Evolutionary conservation across 306 rosid genomes (phyloP), one percentile per base, ranked within the genome.

Genomic region (Cyclanthera cordifolia): DNA sequence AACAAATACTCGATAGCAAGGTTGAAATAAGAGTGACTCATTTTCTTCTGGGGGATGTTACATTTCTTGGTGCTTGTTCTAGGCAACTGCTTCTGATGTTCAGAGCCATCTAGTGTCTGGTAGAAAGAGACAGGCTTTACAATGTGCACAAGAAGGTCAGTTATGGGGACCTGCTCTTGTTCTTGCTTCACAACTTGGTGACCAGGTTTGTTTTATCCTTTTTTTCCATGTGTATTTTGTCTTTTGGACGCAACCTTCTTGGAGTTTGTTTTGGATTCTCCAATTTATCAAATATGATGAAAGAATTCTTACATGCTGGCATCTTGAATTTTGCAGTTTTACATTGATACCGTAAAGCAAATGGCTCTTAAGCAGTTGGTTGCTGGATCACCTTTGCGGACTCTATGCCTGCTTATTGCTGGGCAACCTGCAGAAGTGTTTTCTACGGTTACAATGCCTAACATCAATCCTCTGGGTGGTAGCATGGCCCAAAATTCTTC

Each of bases 111-210:
- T 91, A 67, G 90, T 90, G 52, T 86, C 91, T 74, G 96, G 99
- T 24, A 86, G 87, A 80, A 93, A 86, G 86, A 86, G 48, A 81
- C 96, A 93, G 75, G 99, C 96, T 74, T 76, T 93, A 67, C 91
- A 85, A 67, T 82, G 70, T 76, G 99, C 99, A 46, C 94, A 87
- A 77, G 95, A 83, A 75, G 96, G 99, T 74, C 99, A 93, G 12
- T 73, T 93, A 85, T 93, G 99, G 99, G 99, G 99, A 52, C 99
- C 99, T 53, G 96, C 98, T 3, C 89, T 93, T 80, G 87, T 89
- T 74, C 89, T 93, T 76, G 90, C 98, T 80, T 85, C 96, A 57
- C 95, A 87, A 79, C 95, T 93, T 74, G 95, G 98, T 25, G 91
- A 89, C 23, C 85, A 89, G 95, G 98, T 89, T 65, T 63, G 83